Evolutionary conservation across 202 grass and related monocot species (phyloP).

Genomic region (Miscanthus sacchariflorus): DNA sequence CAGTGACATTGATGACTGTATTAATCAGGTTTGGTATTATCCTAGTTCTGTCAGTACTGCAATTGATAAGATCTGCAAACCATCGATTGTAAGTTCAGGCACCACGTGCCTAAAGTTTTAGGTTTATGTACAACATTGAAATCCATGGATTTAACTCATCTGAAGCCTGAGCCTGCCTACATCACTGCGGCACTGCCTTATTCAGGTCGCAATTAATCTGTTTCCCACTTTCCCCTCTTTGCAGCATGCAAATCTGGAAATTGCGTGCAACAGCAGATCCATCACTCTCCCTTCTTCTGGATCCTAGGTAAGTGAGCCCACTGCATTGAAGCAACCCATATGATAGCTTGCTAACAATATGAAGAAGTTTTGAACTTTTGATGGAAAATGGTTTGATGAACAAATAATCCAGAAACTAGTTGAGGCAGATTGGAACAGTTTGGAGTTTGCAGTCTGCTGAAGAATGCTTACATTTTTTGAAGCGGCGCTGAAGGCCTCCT

Average conservation of each 20-base stretch:
- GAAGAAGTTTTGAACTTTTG: slow-evolving; percentile 10
- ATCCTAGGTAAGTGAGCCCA: slow-evolving; percentile 90
- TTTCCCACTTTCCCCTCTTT: neutral
- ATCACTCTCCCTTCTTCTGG: slow-evolving; percentile 57
- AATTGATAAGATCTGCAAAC: neutral
- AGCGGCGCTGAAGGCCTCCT: slow-evolving; percentile 83
- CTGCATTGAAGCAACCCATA: slow-evolving; percentile 43
- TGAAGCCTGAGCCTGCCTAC: slow-evolving; percentile 24
- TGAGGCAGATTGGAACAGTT: neutral
- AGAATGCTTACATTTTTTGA: slow-evolving; percentile 72
- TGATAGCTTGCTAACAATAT: neutral
- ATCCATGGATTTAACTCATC: slow-evolving; percentile 21
- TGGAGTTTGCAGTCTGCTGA: neutral
- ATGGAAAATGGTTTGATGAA: neutral
- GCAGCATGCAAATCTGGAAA: slow-evolving; percentile 35
- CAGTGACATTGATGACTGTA: neutral
- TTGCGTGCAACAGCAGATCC: neutral
- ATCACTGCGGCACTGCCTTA: neutral
- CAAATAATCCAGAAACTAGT: neutral
- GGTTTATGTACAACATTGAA: slow-evolving; percentile 11
- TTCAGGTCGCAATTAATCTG: neutral
- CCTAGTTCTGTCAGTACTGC: neutral
- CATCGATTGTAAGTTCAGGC: neutral
- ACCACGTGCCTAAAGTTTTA: slow-evolving; percentile 24
- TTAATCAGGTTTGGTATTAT: neutral